Evolutionary conservation across 2,329 filamentous ascomycete species (phyloP).

Genomic region (Colletotrichum tabaci): DNA sequence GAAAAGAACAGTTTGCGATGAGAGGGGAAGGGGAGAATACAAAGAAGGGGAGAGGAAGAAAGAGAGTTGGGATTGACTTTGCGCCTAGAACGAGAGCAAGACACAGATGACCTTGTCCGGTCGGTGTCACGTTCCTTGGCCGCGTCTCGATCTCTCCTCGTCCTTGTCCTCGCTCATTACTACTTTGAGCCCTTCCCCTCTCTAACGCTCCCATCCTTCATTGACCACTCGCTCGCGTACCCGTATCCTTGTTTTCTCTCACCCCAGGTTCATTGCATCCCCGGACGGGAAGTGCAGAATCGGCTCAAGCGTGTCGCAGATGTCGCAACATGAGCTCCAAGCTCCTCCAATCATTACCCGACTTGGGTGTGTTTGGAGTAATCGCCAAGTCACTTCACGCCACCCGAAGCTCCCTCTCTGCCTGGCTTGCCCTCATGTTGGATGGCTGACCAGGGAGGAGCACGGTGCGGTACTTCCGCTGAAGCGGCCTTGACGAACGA

Average conservation of each 20-base stretch:
- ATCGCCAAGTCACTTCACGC: slow-evolving; percentile 30
- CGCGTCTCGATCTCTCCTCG: slow-evolving; percentile 15
- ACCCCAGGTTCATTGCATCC: slow-evolving; percentile 22
- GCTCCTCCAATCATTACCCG: slow-evolving; percentile 38
- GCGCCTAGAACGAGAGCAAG: slow-evolving; percentile 24
- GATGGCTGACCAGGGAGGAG: slow-evolving; percentile 19
- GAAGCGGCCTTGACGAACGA: slow-evolving; percentile 13
- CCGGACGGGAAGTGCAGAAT: slow-evolving; percentile 35
- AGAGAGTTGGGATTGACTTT: slow-evolving; percentile 41
- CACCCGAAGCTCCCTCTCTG: slow-evolving; percentile 18
- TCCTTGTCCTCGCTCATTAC: slow-evolving; percentile 11
- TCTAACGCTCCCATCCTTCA: not conserved
- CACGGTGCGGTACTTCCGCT: slow-evolving; percentile 14
- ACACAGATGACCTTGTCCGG: slow-evolving; percentile 15
- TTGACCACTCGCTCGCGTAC: slow-evolving; percentile 22
- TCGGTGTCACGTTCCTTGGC: slow-evolving; percentile 31
- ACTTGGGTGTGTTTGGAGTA: slow-evolving; percentile 8
- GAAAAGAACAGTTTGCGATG: not conserved
- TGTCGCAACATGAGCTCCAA: slow-evolving; percentile 36
- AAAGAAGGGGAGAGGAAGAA: slow-evolving; percentile 14
- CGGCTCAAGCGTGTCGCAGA: slow-evolving; percentile 41
- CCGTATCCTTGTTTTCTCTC: slow-evolving; percentile 37
- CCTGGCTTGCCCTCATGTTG: slow-evolving; percentile 17
- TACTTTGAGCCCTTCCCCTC: slow-evolving; percentile 17
- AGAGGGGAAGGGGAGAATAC: not conserved